Conservation (phyloP, 1,139 yeast genomes). For the Blastobotrys capitulatus region DNA sequence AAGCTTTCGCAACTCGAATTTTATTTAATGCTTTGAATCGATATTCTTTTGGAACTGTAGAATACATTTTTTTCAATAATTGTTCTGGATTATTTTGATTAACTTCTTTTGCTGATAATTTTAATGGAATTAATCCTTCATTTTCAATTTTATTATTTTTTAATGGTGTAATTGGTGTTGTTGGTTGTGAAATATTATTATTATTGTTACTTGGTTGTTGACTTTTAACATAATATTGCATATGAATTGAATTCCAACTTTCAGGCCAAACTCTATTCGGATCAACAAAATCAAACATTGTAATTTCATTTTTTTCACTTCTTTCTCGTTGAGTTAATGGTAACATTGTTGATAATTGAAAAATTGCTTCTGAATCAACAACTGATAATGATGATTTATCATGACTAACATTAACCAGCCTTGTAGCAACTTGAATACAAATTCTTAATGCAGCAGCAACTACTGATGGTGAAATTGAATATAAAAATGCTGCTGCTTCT, state of each 20-base stretch:
- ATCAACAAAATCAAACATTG: slow-evolving; percentile 25
- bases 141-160: background rate
- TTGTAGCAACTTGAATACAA: slow-evolving; percentile 55
- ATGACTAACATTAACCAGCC: slow-evolving; percentile 44
- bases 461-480: slow-evolving; percentile 55
- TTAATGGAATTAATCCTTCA: slow-evolving; percentile 26
- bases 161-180: slow-evolving; percentile 9
- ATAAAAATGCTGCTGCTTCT: slow-evolving; percentile 54
- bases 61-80: slow-evolving; percentile 56
- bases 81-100: slow-evolving; percentile 42
- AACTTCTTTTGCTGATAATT: slow-evolving; percentile 27
- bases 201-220: slow-evolving; percentile 20
- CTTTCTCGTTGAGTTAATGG: slow-evolving; percentile 26
- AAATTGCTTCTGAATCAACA: slow-evolving; percentile 27
- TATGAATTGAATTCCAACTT: slow-evolving; percentile 24
- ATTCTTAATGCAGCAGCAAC: slow-evolving; percentile 60
- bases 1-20: slow-evolving; percentile 67
- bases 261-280: slow-evolving; percentile 23
- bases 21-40: slow-evolving; percentile 62
- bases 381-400: slow-evolving; percentile 38
- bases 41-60: slow-evolving; percentile 52
- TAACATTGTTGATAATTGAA: slow-evolving; percentile 28
- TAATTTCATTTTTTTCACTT: slow-evolving; percentile 21
- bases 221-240: slow-evolving; percentile 27
- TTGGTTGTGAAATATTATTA: slow-evolving; percentile 9